These are phyloP conservation scores for Kwoniella dendrophila DNA, from an alignment of 768 basidiomycete genomes.

Conservation along the genomic window DNA sequence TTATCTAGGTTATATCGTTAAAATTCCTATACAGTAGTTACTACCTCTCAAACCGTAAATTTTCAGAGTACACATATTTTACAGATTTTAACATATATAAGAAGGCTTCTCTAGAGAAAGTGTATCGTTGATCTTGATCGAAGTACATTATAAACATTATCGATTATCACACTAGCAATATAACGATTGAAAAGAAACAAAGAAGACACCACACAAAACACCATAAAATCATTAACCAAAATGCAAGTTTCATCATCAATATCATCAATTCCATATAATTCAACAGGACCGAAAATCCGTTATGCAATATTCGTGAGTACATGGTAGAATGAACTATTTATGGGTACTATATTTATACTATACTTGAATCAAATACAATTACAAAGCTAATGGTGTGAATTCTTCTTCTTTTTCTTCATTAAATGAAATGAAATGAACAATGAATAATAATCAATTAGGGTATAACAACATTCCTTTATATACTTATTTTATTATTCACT, in stretches of 20 bases:
- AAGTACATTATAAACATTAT: too few species aligned
- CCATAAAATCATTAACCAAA: neutral
- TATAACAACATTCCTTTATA: conserved; percentile 1
- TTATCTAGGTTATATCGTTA: too few species aligned
- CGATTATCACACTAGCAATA: too few species aligned
- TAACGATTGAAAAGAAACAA: too few species aligned
- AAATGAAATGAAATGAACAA: neutral
- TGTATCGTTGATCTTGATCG: too few species aligned
- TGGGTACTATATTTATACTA: too few species aligned
- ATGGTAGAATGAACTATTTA: neutral
- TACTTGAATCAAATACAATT: neutral
- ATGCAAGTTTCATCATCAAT: conserved; percentile 1
- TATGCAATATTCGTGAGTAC: conserved; percentile 1
- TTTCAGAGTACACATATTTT: neutral
- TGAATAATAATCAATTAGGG: neutral
- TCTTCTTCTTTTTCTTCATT: neutral
- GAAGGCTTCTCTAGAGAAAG: too few species aligned
- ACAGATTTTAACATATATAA: conserved; percentile 1
- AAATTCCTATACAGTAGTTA: neutral
- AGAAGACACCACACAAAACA: neutral
- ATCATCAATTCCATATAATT: neutral
- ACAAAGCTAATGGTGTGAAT: neutral
- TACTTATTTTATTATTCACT: neutral
- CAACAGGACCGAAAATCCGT: neutral
- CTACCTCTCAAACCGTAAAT: neutral